These are phyloP conservation scores for Lophiotrema nucula DNA, from an alignment of 495 filamentous ascomycete genomes.

Conservation along the genomic window DNA sequence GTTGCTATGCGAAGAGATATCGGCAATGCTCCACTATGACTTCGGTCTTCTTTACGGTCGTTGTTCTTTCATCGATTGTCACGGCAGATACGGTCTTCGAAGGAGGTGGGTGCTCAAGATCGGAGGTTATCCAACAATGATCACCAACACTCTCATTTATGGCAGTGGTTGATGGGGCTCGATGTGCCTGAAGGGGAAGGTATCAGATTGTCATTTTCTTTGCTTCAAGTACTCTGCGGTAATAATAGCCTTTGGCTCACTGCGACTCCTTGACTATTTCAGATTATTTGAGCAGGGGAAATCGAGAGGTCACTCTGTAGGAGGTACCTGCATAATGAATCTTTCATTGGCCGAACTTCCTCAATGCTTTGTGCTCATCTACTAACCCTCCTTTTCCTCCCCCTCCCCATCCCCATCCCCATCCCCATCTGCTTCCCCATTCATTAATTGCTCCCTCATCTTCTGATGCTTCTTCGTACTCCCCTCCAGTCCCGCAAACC, in stretches of 20 bases:
- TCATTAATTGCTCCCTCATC: constrained; percentile 1
- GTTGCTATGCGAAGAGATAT: neutral
- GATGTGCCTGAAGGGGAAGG: no score
- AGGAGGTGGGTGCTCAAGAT: neutral
- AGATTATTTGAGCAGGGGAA: no score
- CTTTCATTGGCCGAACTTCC: no score
- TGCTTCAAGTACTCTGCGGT: no score
- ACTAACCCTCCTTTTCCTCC: neutral
- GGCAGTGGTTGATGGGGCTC: neutral
- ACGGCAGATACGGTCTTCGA: neutral
- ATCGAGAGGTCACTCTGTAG: no score
- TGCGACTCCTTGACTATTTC: no score
- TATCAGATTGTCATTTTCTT: no score
- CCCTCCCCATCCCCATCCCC: neutral
- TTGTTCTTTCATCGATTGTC: neutral
- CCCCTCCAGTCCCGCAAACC: constrained; percentile 37
- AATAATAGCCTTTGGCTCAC: no score
- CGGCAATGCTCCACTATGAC: neutral
- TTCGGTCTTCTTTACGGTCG: neutral
- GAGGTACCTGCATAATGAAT: no score
- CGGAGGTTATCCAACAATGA: neutral
- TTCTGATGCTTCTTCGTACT: constrained; percentile 28
- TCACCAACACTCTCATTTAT: neutral
- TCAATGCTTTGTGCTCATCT: neutral
- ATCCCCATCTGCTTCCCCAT: neutral